phyloP scores from a whole-genome alignment of 345 rosid genomes.

The Bruguiera parviflora region DNA sequence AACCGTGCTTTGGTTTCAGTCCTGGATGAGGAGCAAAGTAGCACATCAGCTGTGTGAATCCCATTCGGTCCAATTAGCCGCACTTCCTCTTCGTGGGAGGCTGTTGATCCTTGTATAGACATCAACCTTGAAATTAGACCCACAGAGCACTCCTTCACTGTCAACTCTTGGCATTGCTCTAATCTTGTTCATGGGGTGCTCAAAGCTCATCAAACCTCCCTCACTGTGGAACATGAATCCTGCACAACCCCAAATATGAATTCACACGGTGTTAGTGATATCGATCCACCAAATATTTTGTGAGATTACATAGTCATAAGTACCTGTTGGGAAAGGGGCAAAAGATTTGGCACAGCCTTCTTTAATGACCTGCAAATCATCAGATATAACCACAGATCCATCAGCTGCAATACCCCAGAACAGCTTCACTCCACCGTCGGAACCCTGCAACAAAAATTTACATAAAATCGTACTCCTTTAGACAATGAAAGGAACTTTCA shows the following conservation, averaged over 20 bases:
- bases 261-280: neutral
- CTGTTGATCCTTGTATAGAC: conserved; percentile 37
- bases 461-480: neutral
- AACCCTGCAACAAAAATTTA: neutral
- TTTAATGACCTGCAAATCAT: conserved; percentile 43
- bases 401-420: conserved; percentile 52
- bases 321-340: conserved; percentile 56
- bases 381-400: conserved; percentile 45
- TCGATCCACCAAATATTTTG: neutral
- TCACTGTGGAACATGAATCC: conserved; percentile 35
- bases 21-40: neutral
- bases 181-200: conserved; percentile 47
- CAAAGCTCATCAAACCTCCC: conserved; percentile 46
- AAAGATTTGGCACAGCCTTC: conserved; percentile 59
- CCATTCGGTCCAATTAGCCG: conserved; percentile 42
- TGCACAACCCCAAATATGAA: neutral
- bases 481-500: too few species aligned
- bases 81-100: conserved; percentile 46
- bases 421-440: conserved; percentile 40
- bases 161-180: conserved; percentile 37
- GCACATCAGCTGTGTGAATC: conserved; percentile 9
- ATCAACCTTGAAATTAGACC: conserved; percentile 46
- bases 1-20: neutral
- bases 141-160: conserved; percentile 36
- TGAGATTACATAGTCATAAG: neutral